A percentile compares a stretch with the other conserved stretches of the same genome.
These are phyloP conservation scores for Carex myosuroides DNA, from an alignment of 176 grass and related monocot genomes.

Conservation along the genomic window DNA sequence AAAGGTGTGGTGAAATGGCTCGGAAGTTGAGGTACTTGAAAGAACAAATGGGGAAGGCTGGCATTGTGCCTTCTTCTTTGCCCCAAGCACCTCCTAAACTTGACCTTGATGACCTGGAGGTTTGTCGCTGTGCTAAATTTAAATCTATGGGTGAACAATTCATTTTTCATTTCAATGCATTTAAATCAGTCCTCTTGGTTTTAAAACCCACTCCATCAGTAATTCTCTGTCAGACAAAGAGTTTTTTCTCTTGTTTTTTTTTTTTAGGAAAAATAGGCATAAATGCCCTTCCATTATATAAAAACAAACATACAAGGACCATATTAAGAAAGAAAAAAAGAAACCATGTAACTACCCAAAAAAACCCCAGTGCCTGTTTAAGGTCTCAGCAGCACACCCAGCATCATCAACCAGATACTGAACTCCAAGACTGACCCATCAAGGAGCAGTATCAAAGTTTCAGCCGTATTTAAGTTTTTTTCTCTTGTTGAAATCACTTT, in stretches of 20 bases:
- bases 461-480: background rate
- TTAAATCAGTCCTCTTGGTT: constrained; percentile 4
- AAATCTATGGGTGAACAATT: background rate
- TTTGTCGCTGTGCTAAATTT: constrained; percentile 18
- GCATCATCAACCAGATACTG: too few relatives aligned
- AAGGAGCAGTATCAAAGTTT: too few relatives aligned
- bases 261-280: too few relatives aligned
- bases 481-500: background rate
- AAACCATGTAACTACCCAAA: too few relatives aligned
- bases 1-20: constrained; percentile 90
- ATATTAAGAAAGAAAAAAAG: too few relatives aligned
- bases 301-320: too few relatives aligned
- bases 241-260: background rate
- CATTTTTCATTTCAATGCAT: background rate
- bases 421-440: too few relatives aligned
- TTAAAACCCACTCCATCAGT: background rate
- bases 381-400: too few relatives aligned
- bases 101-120: constrained; percentile 79
- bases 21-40: constrained; percentile 76
- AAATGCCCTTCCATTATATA: too few relatives aligned
- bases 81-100: constrained; percentile 33
- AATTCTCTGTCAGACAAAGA: background rate
- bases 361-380: too few relatives aligned
- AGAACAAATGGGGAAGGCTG: constrained; percentile 81
- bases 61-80: constrained; percentile 35